Evolutionary conservation across 2,329 filamentous ascomycete genomes (phyloP), one percentile per base, ranked within the genome.

Genomic region (Colletotrichum salicis): DNA sequence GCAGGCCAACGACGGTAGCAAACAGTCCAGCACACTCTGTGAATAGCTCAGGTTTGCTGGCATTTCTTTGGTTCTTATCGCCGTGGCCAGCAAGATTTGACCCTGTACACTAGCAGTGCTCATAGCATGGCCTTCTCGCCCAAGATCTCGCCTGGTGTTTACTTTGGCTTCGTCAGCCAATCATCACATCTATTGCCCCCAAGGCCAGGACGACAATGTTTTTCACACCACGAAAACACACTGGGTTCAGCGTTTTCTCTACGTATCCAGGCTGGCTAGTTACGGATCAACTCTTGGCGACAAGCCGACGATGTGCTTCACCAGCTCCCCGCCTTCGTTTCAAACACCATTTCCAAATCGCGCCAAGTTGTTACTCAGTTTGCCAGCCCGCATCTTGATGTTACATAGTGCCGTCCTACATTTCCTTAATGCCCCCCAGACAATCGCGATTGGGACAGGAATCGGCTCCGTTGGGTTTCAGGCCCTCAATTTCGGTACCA

Each of bases 81-180:
- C 29, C 22, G 27, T 63, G 33, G 63, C 68, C 52, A 56, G 64
- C 58, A 54, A 63, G 45, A 64, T 64, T 41, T 19, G 45, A 59
- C 55, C 27, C 41, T 68, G 55, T 55, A 29, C 27, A 29, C 27
- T 29, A 35, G 15, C 33, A 35, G 15, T 41, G 37, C 37, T 19
- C n/a, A 22, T 41, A 37, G 48, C 41, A 22, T 41, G 48, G 48
- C 41, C 22, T 55, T 29, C 67, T 10, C 55, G 35, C 27, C 52
- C 29, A 52, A 35, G 55, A 65, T 48, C 29, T 58, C 35, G 37
- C 55, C 29, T 66, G 13, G 48, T 64, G 24, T 48, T 48, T 48
- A 45, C 31, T 37, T 22, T 35, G 31, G 19, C 45, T 13, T 69
- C 4, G 41, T 48, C 41, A 22, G 41, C 41, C 41, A 48, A 48